Evolutionary conservation across 345 rosid species (phyloP).

Genomic region (Reutealis trisperma): DNA sequence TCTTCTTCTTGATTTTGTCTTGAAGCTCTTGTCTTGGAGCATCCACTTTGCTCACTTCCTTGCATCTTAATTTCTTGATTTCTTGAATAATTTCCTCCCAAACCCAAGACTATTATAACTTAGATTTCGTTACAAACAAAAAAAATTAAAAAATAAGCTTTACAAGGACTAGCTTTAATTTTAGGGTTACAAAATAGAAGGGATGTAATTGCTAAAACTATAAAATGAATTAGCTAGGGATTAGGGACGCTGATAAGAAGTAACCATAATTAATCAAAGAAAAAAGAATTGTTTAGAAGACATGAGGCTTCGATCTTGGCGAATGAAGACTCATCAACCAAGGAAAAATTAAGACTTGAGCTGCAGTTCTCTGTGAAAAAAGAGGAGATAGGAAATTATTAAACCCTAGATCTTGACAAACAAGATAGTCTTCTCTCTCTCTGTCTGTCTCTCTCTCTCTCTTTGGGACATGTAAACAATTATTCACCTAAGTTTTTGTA

Average conservation of each 20-base stretch:
- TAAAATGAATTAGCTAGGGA: constrained; percentile 17
- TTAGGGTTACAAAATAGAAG: background rate
- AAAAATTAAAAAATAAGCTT: background rate
- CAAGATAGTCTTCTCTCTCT: constrained; percentile 26
- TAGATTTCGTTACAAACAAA: background rate
- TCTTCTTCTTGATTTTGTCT: constrained; percentile 25
- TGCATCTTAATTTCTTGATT: constrained; percentile 15
- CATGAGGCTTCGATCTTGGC: constrained; percentile 23
- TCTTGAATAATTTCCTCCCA: background rate
- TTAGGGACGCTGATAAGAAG: constrained; percentile 14
- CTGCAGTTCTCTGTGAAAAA: constrained; percentile 20
- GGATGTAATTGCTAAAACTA: background rate
- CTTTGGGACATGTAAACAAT: constrained; percentile 42
- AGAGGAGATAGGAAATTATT: constrained; percentile 7
- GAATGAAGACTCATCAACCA: constrained; percentile 7
- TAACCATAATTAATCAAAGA: constrained; percentile 13
- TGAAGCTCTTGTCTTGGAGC: constrained; percentile 34
- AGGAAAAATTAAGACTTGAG: background rate
- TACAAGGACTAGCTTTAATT: background rate
- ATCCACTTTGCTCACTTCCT: constrained; percentile 27
- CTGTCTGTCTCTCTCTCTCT: constrained; percentile 19
- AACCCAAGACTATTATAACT: background rate
- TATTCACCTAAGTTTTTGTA: constrained; percentile 35
- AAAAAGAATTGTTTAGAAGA: constrained; percentile 21
- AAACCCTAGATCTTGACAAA: constrained; percentile 54